phyloP scores from a whole-genome alignment of 164 flowering plant species.

The Platanus orientalis region DNA sequence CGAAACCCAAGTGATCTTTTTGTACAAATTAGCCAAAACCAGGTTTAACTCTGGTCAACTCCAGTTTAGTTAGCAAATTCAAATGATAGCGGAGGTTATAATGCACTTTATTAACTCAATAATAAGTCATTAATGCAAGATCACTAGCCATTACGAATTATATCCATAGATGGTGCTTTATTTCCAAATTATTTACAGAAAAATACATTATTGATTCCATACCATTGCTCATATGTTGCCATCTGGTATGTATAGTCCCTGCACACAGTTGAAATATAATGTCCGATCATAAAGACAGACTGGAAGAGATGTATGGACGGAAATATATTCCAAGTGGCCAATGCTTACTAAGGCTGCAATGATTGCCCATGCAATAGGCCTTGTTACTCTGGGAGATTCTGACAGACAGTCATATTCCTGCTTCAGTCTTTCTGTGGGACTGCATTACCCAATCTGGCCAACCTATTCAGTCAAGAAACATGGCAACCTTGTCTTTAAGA shows the following conservation, averaged over 20 bases:
- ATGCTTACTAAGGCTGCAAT: neutral
- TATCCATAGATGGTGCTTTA: neutral
- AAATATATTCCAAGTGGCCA: neutral
- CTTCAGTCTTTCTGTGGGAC: neutral
- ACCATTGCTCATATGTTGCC: neutral
- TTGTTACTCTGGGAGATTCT: neutral
- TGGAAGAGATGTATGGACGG: neutral
- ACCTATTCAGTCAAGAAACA: constrained; percentile 45
- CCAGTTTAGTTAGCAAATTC: too few relatives aligned
- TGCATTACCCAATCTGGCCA: neutral
- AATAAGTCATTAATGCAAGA: too few relatives aligned
- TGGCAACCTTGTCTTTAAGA: constrained; percentile 55
- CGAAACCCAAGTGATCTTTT: too few relatives aligned
- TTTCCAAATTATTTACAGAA: constrained; percentile 2
- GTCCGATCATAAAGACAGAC: too few relatives aligned
- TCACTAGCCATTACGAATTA: too few relatives aligned
- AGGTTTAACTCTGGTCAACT: too few relatives aligned
- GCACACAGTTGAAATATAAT: neutral
- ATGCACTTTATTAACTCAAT: too few relatives aligned
- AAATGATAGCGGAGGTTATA: too few relatives aligned
- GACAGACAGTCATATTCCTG: neutral
- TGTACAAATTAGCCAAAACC: too few relatives aligned
- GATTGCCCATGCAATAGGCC: constrained; percentile 4
- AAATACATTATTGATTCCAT: neutral
- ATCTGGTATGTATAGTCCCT: neutral